Evolutionary conservation across 2,329 filamentous ascomycete species (phyloP).

Genomic region (Diaporthe citrichinensis): DNA sequence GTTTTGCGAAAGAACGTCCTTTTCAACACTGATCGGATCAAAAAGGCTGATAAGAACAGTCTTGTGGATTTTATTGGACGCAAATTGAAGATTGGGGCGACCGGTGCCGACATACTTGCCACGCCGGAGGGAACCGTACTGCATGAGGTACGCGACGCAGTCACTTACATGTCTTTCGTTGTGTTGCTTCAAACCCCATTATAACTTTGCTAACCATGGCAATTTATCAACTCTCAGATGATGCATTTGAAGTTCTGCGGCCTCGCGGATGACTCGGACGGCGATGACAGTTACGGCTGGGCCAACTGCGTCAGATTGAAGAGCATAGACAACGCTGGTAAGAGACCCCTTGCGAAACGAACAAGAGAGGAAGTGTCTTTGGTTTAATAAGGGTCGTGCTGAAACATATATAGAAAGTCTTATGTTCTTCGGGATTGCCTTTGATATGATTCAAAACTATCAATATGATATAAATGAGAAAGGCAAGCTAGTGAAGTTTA

Average conservation of each 20-base stretch:
- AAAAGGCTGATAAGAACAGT: slow-evolving; percentile 16
- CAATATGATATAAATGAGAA: slow-evolving; percentile 5
- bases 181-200: not conserved
- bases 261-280: slow-evolving; percentile 3
- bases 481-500: slow-evolving; percentile 3
- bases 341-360: slow-evolving; percentile 1
- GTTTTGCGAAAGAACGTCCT: not conserved
- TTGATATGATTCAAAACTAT: slow-evolving; percentile 15
- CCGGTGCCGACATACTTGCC: slow-evolving; percentile 6
- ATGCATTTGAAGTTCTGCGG: slow-evolving; percentile 22
- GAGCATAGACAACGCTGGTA: slow-evolving; percentile 13
- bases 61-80: slow-evolving; percentile 7
- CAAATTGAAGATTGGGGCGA: not conserved
- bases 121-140: not conserved
- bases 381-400: not conserved
- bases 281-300: not conserved
- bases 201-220: not conserved
- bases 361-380: not conserved
- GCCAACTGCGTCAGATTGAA: not conserved
- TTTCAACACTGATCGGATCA: slow-evolving; percentile 10
- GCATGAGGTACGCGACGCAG: slow-evolving; percentile 10
- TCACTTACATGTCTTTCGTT: slow-evolving; percentile 9
- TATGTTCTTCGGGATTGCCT: slow-evolving; percentile 17
- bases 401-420: slow-evolving; percentile 13
- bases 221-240: slow-evolving; percentile 3